phyloP scores from a whole-genome alignment of 2,329 filamentous ascomycete species.

The Aspergillus eucalypticola region DNA sequence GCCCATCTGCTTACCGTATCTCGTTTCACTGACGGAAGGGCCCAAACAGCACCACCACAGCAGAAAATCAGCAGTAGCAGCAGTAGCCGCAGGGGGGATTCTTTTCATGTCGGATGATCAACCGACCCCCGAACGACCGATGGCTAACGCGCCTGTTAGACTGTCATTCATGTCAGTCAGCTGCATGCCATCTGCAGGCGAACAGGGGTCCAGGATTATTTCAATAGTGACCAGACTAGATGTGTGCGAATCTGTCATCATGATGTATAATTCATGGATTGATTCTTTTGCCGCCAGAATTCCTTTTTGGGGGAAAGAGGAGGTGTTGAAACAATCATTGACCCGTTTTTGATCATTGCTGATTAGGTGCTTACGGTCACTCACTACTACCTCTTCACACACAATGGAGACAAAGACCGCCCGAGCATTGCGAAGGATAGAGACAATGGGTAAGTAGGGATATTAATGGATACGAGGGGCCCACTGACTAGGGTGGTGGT shows the following conservation, averaged over 20 bases:
- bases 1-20: too few relatives aligned
- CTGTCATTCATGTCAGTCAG: constrained; percentile 4
- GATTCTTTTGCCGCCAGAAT: not conserved
- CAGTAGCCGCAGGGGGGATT: not conserved
- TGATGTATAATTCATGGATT: not conserved
- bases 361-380: too few relatives aligned
- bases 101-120: not conserved
- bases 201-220: not conserved
- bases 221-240: not conserved
- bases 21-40: not conserved
- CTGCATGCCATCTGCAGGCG: not conserved
- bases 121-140: not conserved
- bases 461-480: too few relatives aligned
- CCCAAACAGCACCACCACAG: not conserved
- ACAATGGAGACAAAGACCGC: not conserved
- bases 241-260: not conserved
- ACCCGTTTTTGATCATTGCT: too few relatives aligned
- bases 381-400: too few relatives aligned
- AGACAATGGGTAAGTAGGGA: too few relatives aligned
- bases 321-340: too few relatives aligned
- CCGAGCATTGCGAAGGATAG: too few relatives aligned
- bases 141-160: constrained; percentile 1
- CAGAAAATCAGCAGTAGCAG: not conserved
- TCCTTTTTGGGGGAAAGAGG: not conserved
- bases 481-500: too few relatives aligned